Conservation (phyloP, 2,329 filamentous ascomycete species). For the Phialocephala sp. region DNA sequence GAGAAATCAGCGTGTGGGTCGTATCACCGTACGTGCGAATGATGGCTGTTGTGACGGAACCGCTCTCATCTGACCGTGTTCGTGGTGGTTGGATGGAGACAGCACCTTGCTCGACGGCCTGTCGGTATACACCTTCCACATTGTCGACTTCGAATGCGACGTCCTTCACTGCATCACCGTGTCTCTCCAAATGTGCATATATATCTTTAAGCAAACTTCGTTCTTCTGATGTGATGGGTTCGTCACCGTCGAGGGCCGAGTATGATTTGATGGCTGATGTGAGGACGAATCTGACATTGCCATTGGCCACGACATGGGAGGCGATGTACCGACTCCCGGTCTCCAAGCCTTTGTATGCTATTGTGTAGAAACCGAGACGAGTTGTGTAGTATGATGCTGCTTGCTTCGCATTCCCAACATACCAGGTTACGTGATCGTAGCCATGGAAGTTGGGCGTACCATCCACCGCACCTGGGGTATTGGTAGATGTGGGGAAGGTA, state of each 20-base stretch:
- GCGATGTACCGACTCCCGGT: conserved; percentile 82
- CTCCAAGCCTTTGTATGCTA: conserved; percentile 88
- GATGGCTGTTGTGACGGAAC: conserved; percentile 74
- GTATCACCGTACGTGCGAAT: conserved; percentile 95
- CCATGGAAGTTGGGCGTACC: conserved; percentile 69
- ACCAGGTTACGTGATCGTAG: conserved; percentile 95
- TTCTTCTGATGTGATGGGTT: conserved; percentile 68
- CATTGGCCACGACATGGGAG: conserved; percentile 83
- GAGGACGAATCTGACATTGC: conserved; percentile 80
- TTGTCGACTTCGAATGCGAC: conserved; percentile 95
- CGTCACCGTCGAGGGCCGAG: conserved; percentile 59
- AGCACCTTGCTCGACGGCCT: conserved; percentile 71
- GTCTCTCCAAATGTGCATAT: conserved; percentile 80
- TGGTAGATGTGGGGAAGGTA: conserved; percentile 47
- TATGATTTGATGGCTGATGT: conserved; percentile 77
- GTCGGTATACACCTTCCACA: conserved; percentile 78
- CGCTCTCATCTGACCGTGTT: conserved; percentile 61
- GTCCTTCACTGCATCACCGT: conserved; percentile 94
- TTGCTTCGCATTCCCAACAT: conserved; percentile 96
- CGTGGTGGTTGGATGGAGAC: conserved; percentile 66
- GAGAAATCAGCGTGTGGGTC: conserved; percentile 87
- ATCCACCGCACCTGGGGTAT: conserved; percentile 61
- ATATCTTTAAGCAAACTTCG: conserved; percentile 72
- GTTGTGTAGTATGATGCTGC: conserved; percentile 87
- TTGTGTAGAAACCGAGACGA: conserved; percentile 81